These are phyloP conservation scores for Wickerhamiella qilinensis DNA, from an alignment of 805 yeast species.

Conservation along the genomic window DNA sequence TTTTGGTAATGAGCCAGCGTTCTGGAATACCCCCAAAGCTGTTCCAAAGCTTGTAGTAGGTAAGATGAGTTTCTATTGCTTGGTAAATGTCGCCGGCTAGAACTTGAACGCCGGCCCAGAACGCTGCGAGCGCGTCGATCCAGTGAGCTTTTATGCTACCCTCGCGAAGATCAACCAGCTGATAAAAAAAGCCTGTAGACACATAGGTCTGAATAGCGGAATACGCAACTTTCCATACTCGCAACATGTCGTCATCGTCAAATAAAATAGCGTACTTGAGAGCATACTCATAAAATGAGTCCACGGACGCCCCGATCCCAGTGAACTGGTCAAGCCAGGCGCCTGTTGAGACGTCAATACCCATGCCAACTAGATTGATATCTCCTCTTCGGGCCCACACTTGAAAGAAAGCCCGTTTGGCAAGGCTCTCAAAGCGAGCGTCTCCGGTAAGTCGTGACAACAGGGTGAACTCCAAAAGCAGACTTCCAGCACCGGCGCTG, in stretches of 20 bases:
- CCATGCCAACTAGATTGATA: conserved; percentile 60
- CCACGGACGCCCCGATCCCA: conserved; percentile 84
- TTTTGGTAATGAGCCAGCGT: conserved; percentile 44
- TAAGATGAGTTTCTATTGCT: conserved; percentile 45
- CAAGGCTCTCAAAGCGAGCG: conserved; percentile 43
- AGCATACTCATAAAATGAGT: conserved; percentile 81
- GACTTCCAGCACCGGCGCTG: conserved; percentile 75
- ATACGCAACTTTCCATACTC: conserved; percentile 40
- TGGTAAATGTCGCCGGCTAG: conserved; percentile 56
- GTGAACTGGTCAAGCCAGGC: conserved; percentile 43
- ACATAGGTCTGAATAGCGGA: conserved; percentile 37
- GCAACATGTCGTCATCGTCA: conserved; percentile 34
- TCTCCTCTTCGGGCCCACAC: conserved; percentile 53
- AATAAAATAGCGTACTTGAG: conserved; percentile 61
- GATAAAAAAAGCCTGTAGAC: conserved; percentile 35
- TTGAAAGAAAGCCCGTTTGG: conserved; percentile 46
- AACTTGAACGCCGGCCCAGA: conserved; percentile 76
- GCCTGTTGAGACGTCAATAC: conserved; percentile 44
- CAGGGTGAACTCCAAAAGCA: conserved; percentile 64
- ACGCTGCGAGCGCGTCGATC: conserved; percentile 79
- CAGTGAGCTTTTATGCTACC: conserved; percentile 43
- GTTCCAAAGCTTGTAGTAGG: conserved; percentile 65
- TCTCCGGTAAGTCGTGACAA: conserved; percentile 65
- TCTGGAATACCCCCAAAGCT: conserved; percentile 73
- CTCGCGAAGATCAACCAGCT: conserved; percentile 37